Evolutionary conservation across 148 eudicot species (phyloP), one percentile per base, ranked within the genome.

Genomic region (Vaccinium vitisidaea): DNA sequence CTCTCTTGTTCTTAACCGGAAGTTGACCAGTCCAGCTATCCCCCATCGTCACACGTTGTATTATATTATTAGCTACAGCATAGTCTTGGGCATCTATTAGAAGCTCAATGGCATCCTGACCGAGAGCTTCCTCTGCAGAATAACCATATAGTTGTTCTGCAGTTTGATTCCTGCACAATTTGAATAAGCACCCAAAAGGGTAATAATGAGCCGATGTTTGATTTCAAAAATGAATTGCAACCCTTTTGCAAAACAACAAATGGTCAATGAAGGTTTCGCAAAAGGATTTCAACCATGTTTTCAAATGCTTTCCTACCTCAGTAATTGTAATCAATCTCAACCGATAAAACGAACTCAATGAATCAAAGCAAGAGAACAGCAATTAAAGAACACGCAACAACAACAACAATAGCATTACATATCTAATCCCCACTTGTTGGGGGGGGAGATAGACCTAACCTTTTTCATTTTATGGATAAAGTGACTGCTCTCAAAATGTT

Each of bases 21-120:
- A 97, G 90, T 87, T 90, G 93, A 53, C 99, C 99, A 1, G 94
- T 93, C 99, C 99, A 97, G 79, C 87, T 89, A 86, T 95, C 93
- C 71, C 99, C 98, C 88, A 69, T 80, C 63, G 58, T 80, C 65
- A 90, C 91, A 25, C 93, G 94, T 14, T 77, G 54, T 5, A 95
- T 69, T 71, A 94, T 94, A 86, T 87, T 85, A 71, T 77, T 76
- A 58, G 93, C 98, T 7, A 87, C 84, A 71, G 80, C 56, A 63
- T 39, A 77, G 85, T 97, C 99, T 75, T 63, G 86, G 43, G 84
- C 63, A 84, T 94, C 94, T 15, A 85, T 79, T 63, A 95, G 81
- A 12, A 97, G 91, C 67, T 89, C 90, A 83, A 92, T 74, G 30
- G 88, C 87, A 86, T 86, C 85, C 83, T 82, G 86, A 27, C 98